These are phyloP conservation scores for Eimeria maxima DNA, from an alignment of 169 alveolate genomes.

Conservation along the genomic window DNA sequence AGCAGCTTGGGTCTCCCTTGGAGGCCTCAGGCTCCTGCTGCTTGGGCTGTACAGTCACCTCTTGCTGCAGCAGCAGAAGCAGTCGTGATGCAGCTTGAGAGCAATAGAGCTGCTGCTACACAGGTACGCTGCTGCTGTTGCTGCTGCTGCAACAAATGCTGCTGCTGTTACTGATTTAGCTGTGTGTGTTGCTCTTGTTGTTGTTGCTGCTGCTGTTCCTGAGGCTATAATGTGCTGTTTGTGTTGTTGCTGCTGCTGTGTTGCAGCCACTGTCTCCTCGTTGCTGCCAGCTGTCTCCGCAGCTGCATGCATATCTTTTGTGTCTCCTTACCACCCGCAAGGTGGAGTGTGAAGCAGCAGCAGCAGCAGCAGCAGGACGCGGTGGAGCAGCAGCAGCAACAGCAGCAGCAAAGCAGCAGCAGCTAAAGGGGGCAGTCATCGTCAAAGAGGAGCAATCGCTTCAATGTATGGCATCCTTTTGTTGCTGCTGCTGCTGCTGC, in stretches of 20 bases:
- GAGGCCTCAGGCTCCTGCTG: conserved; percentile 58
- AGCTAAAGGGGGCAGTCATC: background rate
- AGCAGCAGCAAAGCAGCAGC: conserved; percentile 34
- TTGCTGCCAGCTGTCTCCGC: conserved; percentile 39
- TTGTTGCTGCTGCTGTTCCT: background rate
- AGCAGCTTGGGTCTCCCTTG: conserved; percentile 24
- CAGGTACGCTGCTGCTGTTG: background rate
- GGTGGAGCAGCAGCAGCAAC: background rate
- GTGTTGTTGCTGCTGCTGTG: background rate
- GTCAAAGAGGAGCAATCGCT: background rate
- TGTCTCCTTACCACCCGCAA: conserved; percentile 9
- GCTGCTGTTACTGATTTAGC: too few species aligned
- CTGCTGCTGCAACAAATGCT: too few species aligned
- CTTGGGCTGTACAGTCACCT: conserved; percentile 16
- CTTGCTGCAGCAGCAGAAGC: conserved; percentile 42
- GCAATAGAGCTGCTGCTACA: background rate
- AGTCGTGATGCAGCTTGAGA: conserved; percentile 41
- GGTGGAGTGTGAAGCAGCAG: conserved; percentile 45
- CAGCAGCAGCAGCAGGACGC: background rate
- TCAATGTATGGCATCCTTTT: background rate
- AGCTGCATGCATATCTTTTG: conserved; percentile 46
- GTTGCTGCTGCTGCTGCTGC: conserved; percentile 24
- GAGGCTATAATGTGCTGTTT: too few species aligned
- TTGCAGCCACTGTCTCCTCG: conserved; percentile 49
- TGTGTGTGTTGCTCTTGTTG: background rate